Percentiles rank a stretch among this genome's conserved stretches.
These are phyloP conservation scores for Leishmania martiniquensis DNA, from an alignment of 208 protist species.

Conservation along the genomic window DNA sequence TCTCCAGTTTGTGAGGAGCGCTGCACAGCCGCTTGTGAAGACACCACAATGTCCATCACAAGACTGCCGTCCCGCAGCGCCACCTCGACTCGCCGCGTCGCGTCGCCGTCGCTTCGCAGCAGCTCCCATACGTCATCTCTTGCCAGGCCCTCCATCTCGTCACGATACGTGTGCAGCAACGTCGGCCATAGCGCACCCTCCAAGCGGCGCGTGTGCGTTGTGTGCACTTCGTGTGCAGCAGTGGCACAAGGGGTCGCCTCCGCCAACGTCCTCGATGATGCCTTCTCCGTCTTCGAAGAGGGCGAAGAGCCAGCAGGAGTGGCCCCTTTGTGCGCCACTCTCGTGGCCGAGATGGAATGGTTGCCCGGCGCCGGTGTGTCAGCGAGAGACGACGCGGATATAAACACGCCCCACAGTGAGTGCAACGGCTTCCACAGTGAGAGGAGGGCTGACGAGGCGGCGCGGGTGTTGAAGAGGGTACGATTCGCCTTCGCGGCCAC, in stretches of 20 bases:
- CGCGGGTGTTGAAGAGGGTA: background rate
- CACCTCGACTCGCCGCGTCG: slow-evolving; percentile 9
- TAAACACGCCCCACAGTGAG: slow-evolving; percentile 12
- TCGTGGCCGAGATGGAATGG: background rate
- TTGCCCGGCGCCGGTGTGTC: background rate
- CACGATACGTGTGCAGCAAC: slow-evolving; percentile 10
- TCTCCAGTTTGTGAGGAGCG: background rate
- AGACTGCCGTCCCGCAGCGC: slow-evolving; percentile 30
- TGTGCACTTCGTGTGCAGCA: background rate
- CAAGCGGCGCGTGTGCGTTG: slow-evolving; percentile 20
- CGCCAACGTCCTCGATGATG: background rate
- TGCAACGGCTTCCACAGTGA: slow-evolving; percentile 20
- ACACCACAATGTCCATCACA: slow-evolving; percentile 17
- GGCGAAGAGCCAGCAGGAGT: background rate
- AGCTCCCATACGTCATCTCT: slow-evolving; percentile 26
- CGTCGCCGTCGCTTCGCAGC: slow-evolving; percentile 4
- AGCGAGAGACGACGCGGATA: background rate
- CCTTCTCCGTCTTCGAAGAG: background rate
- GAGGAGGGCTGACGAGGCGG: slow-evolving; percentile 10
- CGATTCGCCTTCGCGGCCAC: background rate
- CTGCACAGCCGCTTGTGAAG: background rate
- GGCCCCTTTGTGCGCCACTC: background rate
- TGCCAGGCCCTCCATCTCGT: slow-evolving; percentile 19
- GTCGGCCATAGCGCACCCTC: slow-evolving; percentile 29
- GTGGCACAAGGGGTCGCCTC: background rate